phyloP scores from a whole-genome alignment of 2,329 filamentous ascomycete species.

The Fusarium sacchari region DNA sequence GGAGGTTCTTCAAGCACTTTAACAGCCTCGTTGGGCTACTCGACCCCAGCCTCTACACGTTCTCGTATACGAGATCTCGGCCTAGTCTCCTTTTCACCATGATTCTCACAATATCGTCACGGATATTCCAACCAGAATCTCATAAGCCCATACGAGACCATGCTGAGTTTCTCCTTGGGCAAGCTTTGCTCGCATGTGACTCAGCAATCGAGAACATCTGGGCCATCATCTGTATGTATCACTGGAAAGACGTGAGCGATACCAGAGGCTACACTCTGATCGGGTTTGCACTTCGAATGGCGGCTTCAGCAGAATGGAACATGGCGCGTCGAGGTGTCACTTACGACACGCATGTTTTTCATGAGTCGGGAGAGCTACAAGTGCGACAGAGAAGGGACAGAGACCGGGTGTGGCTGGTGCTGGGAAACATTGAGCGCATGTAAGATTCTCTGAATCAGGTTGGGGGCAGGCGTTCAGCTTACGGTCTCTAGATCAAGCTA shows the following conservation, averaged over 20 bases:
- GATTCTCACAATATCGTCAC: background rate
- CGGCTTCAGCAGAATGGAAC: background rate
- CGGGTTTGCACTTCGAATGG: background rate
- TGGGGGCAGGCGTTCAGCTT: background rate
- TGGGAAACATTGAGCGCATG: background rate
- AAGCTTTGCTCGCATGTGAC: background rate
- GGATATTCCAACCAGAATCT: background rate
- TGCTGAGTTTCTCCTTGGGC: background rate
- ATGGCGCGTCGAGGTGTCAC: accelerated
- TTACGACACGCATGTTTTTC: accelerated
- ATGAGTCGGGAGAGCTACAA: background rate
- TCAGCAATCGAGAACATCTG: background rate
- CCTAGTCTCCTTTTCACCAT: background rate
- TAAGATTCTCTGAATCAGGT: background rate
- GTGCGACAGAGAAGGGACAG: background rate
- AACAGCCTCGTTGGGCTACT: background rate
- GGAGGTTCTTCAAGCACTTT: background rate
- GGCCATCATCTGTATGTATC: background rate
- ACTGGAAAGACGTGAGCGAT: background rate
- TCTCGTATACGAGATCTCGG: background rate
- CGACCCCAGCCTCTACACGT: background rate
- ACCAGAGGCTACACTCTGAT: background rate
- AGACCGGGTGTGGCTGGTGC: background rate
- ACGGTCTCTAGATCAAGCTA: background rate
- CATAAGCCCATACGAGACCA: background rate